Conservation (phyloP, 179 eudicot genomes). For the Carnegiea gigantea region DNA sequence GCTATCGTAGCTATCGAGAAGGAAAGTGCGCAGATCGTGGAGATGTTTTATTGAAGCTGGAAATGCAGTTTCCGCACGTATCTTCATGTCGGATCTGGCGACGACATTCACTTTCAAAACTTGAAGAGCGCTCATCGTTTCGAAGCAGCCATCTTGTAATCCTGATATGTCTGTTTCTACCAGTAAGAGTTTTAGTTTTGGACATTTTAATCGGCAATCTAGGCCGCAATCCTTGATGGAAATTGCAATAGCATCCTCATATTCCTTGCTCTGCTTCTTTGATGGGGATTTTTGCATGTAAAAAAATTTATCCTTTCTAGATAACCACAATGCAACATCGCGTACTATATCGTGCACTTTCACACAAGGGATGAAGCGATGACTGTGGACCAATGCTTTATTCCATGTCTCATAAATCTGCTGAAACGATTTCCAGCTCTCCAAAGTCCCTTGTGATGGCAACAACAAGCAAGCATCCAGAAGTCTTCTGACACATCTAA, state of each 20-base stretch:
- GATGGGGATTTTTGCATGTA: background rate
- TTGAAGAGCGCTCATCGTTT: too few species aligned
- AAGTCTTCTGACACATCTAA: background rate
- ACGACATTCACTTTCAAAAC: background rate
- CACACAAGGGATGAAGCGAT: background rate
- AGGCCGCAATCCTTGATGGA: background rate
- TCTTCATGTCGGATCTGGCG: background rate
- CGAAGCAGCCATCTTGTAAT: too few species aligned
- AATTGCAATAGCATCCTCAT: constrained; percentile 1
- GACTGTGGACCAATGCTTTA: background rate
- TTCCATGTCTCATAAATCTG: background rate
- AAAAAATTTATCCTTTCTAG: too few species aligned
- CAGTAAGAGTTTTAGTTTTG: background rate
- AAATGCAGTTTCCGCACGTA: background rate
- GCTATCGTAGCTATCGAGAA: background rate
- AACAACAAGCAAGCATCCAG: constrained; percentile 14
- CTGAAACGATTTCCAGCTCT: background rate
- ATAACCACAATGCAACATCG: too few species aligned
- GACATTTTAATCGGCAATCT: background rate
- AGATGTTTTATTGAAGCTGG: constrained; percentile 5
- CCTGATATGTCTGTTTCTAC: background rate
- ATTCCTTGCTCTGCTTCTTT: background rate
- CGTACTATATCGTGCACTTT: constrained; percentile 20
- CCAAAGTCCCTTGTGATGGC: background rate
- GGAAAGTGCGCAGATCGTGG: background rate